phyloP scores from a whole-genome alignment of 208 protist genomes.

The Crithidia mellificae region DNA sequence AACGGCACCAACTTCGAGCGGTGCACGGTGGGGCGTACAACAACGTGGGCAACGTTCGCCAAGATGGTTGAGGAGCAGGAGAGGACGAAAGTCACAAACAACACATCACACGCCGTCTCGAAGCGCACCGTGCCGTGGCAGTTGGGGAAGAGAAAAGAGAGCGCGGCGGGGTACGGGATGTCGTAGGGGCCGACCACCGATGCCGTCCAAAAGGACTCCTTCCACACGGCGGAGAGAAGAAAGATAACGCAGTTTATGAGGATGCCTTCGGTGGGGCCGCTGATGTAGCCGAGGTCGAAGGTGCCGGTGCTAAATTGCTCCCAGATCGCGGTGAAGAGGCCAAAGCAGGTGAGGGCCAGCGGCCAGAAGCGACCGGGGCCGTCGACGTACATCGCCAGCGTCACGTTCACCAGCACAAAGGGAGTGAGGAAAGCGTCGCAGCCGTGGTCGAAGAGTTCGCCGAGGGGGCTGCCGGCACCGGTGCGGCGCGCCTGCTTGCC shows the following conservation, averaged over 20 bases:
- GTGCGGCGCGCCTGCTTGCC: slow-evolving; percentile 96
- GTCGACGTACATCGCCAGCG: slow-evolving; percentile 44
- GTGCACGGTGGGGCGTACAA: slow-evolving; percentile 40
- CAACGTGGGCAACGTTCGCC: slow-evolving; percentile 59
- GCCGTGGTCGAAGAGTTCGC: slow-evolving; percentile 97
- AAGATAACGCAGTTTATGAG: slow-evolving; percentile 64
- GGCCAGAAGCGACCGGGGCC: slow-evolving; percentile 52
- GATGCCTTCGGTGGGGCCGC: slow-evolving; percentile 90
- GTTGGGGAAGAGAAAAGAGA: slow-evolving; percentile 17
- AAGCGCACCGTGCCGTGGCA: slow-evolving; percentile 37
- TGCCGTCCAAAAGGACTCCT: slow-evolving; percentile 50
- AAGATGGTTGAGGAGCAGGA: slow-evolving; percentile 49
- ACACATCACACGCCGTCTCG: slow-evolving; percentile 44
- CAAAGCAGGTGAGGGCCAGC: slow-evolving; percentile 49
- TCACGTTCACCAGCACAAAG: slow-evolving; percentile 71
- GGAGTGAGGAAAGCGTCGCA: slow-evolving; percentile 90
- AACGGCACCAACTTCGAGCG: slow-evolving; percentile 31
- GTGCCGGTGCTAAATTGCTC: slow-evolving; percentile 91
- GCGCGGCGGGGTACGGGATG: slow-evolving; percentile 17
- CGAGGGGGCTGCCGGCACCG: slow-evolving; percentile 86
- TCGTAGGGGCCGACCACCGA: slow-evolving; percentile 46
- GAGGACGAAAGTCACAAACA: slow-evolving; percentile 47
- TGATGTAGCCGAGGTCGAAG: slow-evolving; percentile 90
- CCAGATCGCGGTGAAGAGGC: slow-evolving; percentile 81
- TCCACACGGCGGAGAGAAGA: slow-evolving; percentile 49